Conservation (phyloP, 495 filamentous ascomycete genomes). For the Letharia lupina region DNA sequence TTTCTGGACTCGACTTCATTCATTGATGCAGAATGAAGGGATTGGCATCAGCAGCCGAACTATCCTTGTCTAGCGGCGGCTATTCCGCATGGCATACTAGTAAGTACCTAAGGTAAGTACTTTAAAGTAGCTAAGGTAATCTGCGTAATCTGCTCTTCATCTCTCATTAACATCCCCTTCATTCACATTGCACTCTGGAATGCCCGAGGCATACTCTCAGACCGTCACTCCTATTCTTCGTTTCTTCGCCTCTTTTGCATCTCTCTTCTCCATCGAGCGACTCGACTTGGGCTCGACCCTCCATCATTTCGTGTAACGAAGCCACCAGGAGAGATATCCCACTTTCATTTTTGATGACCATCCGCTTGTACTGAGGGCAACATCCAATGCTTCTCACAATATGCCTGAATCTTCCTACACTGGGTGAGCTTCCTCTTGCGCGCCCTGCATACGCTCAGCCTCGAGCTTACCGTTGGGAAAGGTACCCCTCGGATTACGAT, state of each 20-base stretch:
- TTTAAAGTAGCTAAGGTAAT: too few species aligned
- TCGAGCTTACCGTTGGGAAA: slow-evolving; percentile 6
- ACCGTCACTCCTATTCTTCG: neutral
- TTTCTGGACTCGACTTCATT: too few species aligned
- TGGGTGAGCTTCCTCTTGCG: slow-evolving; percentile 3
- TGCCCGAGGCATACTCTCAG: neutral
- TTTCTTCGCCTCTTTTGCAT: neutral
- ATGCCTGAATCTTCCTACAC: slow-evolving; percentile 1
- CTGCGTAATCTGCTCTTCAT: too few species aligned
- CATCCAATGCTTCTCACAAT: neutral
- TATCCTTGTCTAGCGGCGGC: neutral
- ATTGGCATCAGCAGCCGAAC: neutral
- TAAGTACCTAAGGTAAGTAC: too few species aligned
- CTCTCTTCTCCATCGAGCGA: neutral
- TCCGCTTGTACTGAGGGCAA: neutral
- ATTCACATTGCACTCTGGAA: neutral
- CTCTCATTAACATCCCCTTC: neutral
- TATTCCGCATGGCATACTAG: neutral
- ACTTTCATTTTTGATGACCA: neutral
- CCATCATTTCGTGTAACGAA: neutral
- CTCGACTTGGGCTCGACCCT: neutral
- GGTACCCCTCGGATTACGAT: slow-evolving; percentile 13
- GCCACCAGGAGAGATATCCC: neutral
- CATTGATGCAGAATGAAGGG: neutral
- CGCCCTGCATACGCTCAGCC: neutral